Percentiles rank a stretch among this genome's conserved stretches.
phyloP scores from a whole-genome alignment of 2,329 filamentous ascomycete species.

The Passalora sequoiae region DNA sequence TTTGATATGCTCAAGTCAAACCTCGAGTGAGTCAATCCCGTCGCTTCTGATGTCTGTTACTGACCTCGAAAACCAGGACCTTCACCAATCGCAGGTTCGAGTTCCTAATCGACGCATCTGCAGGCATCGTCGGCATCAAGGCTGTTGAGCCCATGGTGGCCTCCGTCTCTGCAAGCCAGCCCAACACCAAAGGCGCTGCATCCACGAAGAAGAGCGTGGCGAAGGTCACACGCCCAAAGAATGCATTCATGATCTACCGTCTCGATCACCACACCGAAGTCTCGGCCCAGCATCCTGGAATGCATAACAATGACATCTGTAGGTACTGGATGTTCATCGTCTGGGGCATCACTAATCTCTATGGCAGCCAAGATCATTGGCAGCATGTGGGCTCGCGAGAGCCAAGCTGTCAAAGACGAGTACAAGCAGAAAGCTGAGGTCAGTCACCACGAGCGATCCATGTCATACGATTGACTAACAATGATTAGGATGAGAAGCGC shows the following conservation, averaged over 20 bases:
- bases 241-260: slow-evolving; percentile 11
- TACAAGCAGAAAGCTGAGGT: slow-evolving; percentile 11
- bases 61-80: too few species aligned
- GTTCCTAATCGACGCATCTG: slow-evolving; percentile 2
- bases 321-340: background rate
- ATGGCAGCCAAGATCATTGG: background rate
- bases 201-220: slow-evolving; percentile 9
- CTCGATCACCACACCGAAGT: slow-evolving; percentile 2
- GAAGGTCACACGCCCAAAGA: slow-evolving; percentile 11
- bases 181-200: slow-evolving; percentile 12
- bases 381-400: background rate
- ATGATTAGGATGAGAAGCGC: slow-evolving; percentile 12
- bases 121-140: slow-evolving; percentile 4
- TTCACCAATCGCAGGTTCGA: background rate
- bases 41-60: background rate
- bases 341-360: background rate
- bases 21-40: slow-evolving; percentile 1
- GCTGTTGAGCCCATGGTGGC: background rate
- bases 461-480: background rate
- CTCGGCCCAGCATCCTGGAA: background rate
- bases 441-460: too few species aligned
- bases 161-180: slow-evolving; percentile 13
- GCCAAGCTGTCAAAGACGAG: slow-evolving; percentile 4
- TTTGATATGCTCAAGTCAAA: background rate
- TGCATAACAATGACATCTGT: slow-evolving; percentile 9